Evolutionary conservation across 106 monocot species (phyloP), one percentile per base, ranked within the genome.

Genomic region (Chionographis japonica): DNA sequence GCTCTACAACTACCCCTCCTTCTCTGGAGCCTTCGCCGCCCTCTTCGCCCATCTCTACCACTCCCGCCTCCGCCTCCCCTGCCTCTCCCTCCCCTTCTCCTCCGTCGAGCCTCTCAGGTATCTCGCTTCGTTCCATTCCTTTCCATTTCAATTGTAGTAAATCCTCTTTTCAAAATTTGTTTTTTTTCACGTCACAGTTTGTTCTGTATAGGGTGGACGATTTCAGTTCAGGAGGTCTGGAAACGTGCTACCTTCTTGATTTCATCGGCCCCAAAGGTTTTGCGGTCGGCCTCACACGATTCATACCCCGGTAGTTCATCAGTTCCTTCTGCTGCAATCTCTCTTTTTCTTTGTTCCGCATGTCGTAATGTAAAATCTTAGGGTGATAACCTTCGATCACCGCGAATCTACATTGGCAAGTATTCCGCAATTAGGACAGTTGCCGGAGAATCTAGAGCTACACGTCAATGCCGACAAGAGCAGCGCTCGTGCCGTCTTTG

Each of bases 1-100:
- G 2, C 79, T 89, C n/a, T 93, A 93, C 72, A 84, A 89, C 75
- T 93, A 93, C 71, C 93, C 93, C 11, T 82, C 88, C 60, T 73
- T 86, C 63, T 71, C 81, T 37, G 93, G 89, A 19, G 83, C 81
- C 43, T 81, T 81, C 67, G 78, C 93, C 27, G 93, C 89, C 38
- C 81, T 89, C 58, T 89, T 86, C 67, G 83, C 89, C 58, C 78
- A 77, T 52, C 86, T 81, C 60, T 77, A 77, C 76, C 89, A 84
- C 72, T 74, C 81, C 41, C 74, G 56, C 69, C 73, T 79, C 69
- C 41, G 59, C 35, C 75, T 81, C 12, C 84, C 89, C 53, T 54
- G 68, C 42, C 81, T 88, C 61, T 11, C 70, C 38, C 83, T 93
- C 66, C 93, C 93, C 61, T 89, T 89, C 83, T 93, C 93, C 61